Base-by-base conservation (phyloP, 257 asterid genomes). In the Nicotiana tomentosiformis region DNA sequence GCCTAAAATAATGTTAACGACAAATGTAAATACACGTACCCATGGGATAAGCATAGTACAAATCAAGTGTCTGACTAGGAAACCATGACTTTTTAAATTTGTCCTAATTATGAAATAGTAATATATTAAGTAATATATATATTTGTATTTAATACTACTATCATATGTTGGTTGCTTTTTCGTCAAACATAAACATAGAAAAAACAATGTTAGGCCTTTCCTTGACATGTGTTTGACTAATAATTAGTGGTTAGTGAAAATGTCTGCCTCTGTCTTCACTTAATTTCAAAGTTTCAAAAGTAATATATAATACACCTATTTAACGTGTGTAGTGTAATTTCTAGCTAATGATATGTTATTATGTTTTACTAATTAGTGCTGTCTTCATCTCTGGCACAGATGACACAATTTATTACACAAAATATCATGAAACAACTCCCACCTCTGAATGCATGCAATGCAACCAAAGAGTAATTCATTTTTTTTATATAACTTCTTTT, bases 201-300 rank as follows among this genome's bases (percentile, higher is more conserved):
- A 35, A 3, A 26, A 18, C 3, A 20, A 12, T 81, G 82, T 57
- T 51, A 80, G 69, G 82, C 35, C 23, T 46, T 77, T 20, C 39
- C n/a, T 81, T 68, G 83, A 57, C 88, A 68, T 51, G 81, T 55
- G 57, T 35, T 69, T 77, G 81, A 67, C 81, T 69, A 66, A 72
- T 77, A 8, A 72, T n/a, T 65, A 78, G 15, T 32, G 46, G 29
- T 79, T 60, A 61, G 72, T 79, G 26, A 79, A 65, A 33, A 12
- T 79, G 62, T 49, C 62, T 78, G 57, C 39, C 69, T 35, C 10
- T 78, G 35, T 39, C 46, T 4, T 78, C 72, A 46, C 68, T 57
- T 57, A 18, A 53, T 30, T 57, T 51, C 10, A 43, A 49, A 46
- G 58, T 23, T 61, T 57, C 29, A 18, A 3, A 32, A 32, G 35